Conservation (phyloP, 805 yeast species). For the Tetrapisispora arboricola region DNA sequence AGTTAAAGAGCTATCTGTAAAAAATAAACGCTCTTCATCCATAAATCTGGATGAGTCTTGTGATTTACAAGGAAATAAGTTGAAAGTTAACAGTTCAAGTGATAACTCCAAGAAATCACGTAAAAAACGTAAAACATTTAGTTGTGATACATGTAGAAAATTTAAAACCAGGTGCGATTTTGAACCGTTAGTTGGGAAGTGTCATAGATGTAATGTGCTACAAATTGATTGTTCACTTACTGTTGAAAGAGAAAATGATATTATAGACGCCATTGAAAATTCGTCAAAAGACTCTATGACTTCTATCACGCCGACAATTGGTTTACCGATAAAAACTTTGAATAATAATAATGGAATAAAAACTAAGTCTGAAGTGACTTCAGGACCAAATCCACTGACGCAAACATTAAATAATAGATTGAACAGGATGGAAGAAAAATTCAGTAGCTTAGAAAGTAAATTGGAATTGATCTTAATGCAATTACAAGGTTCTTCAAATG, state of each 20-base stretch:
- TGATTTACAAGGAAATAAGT: background rate
- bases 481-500: constrained; percentile 13
- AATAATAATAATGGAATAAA: background rate
- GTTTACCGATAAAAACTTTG: background rate
- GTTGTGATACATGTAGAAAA: constrained; percentile 43
- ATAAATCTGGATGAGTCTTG: background rate
- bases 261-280: constrained; percentile 14
- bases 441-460: constrained; percentile 15
- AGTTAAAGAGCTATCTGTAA: background rate
- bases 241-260: constrained; percentile 16
- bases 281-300: constrained; percentile 6
- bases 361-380: background rate
- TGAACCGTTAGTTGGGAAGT: constrained; percentile 34
- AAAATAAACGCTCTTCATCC: background rate
- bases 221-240: constrained; percentile 40
- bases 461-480: constrained; percentile 16
- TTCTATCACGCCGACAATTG: background rate
- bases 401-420: constrained; percentile 2
- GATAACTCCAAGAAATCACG: constrained; percentile 15
- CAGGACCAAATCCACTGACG: background rate
- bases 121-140: constrained; percentile 33
- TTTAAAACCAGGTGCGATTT: constrained; percentile 50
- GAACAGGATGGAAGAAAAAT: constrained; percentile 18
- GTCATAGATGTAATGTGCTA: constrained; percentile 43
- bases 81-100: background rate